Percentiles rank a stretch among this genome's conserved stretches.
Conservation (phyloP, 208 protist species). For the Wallacemonas collosoma region DNA sequence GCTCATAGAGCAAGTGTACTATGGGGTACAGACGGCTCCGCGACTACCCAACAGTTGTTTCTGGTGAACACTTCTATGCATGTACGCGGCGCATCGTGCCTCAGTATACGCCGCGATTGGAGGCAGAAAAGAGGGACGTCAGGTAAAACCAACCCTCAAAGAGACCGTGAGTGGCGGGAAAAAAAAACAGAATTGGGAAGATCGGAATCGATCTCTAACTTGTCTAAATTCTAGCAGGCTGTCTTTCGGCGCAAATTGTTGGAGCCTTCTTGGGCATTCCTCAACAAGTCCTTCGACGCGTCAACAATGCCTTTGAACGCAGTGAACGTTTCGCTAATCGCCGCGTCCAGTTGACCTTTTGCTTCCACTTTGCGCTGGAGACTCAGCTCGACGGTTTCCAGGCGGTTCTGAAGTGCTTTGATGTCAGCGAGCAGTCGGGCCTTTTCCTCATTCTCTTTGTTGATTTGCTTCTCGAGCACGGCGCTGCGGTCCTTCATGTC, state of each 20-base stretch:
- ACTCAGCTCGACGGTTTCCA: constrained; percentile 51
- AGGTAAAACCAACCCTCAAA: too few species aligned
- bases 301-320: constrained; percentile 91
- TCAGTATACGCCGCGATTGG: too few species aligned
- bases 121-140: too few species aligned
- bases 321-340: constrained; percentile 78
- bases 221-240: neutral
- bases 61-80: too few species aligned
- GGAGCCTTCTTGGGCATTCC: constrained; percentile 47
- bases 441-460: constrained; percentile 73
- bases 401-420: constrained; percentile 45
- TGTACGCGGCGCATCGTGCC: too few species aligned
- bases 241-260: constrained; percentile 16
- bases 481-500: constrained; percentile 82
- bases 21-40: too few species aligned
- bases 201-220: neutral
- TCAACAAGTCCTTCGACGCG: constrained; percentile 76
- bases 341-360: constrained; percentile 68
- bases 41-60: too few species aligned
- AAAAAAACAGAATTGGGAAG: neutral
- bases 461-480: constrained; percentile 70
- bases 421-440: constrained; percentile 52
- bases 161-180: neutral
- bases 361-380: constrained; percentile 58
- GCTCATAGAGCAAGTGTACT: too few species aligned